Conservation (phyloP, 164 flowering plant genomes). For the Vitis vinifera region ASM3070453v1 NC_081817.1:4861501-4862000, state of each 20-base stretch:
- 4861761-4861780: background rate
- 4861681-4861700: conserved; percentile 2
- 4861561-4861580: conserved; percentile 24
- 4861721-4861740: background rate
- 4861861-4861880: background rate
- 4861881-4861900: background rate
- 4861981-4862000: background rate
- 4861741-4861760: background rate
- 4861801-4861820: background rate
- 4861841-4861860: conserved; percentile 1
- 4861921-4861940: background rate
- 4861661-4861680: conserved; percentile 2
- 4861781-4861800: background rate
- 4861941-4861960: conserved; percentile 1
- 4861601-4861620: conserved; percentile 34
- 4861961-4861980: conserved; percentile 1
- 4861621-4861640: conserved; percentile 9
- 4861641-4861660: conserved; percentile 10
- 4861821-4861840: conserved; percentile 9
- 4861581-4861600: conserved; percentile 34
- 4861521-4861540: conserved; percentile 10
- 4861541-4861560: conserved; percentile 2
- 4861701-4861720: conserved; percentile 4
- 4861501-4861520: conserved; percentile 10
- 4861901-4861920: background rate